Conservation (phyloP, 371 early-diverging fungal species). For the Actinomucor elegans region DNA sequence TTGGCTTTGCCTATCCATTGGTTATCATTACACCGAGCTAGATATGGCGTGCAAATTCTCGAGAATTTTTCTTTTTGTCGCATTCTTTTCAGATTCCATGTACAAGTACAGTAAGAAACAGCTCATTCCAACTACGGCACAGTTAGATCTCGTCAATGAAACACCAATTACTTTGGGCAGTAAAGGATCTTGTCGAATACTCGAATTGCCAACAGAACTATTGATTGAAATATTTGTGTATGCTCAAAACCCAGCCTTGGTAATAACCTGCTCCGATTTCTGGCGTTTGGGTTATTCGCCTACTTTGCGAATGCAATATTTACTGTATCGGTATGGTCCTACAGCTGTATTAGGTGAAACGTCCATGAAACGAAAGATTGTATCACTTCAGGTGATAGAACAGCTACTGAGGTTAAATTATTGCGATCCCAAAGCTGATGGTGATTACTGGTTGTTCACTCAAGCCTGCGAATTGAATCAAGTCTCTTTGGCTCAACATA, state of each 20-base stretch:
- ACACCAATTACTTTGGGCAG: neutral
- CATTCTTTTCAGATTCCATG: too few species aligned
- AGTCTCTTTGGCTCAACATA: slow-evolving; percentile 7
- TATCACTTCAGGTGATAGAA: slow-evolving; percentile 22
- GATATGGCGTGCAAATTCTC: too few species aligned
- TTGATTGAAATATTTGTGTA: slow-evolving; percentile 32
- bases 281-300: slow-evolving; percentile 28
- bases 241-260: slow-evolving; percentile 36
- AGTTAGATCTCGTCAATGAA: too few species aligned
- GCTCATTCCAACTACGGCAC: too few species aligned
- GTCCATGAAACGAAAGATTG: slow-evolving; percentile 26
- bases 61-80: too few species aligned
- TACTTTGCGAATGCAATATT: slow-evolving; percentile 26
- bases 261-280: slow-evolving; percentile 13
- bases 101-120: too few species aligned
- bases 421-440: slow-evolving; percentile 30
- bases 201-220: slow-evolving; percentile 31
- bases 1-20: too few species aligned
- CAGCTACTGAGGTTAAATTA: slow-evolving; percentile 16
- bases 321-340: slow-evolving; percentile 34
- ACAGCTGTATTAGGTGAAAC: slow-evolving; percentile 25
- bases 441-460: slow-evolving; percentile 27
- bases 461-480: slow-evolving; percentile 22
- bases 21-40: too few species aligned
- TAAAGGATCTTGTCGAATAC: neutral